Evolutionary conservation across 768 basidiomycete genomes (phyloP), one percentile per base, ranked within the genome.

Genomic region (Scleroderma bovista): DNA sequence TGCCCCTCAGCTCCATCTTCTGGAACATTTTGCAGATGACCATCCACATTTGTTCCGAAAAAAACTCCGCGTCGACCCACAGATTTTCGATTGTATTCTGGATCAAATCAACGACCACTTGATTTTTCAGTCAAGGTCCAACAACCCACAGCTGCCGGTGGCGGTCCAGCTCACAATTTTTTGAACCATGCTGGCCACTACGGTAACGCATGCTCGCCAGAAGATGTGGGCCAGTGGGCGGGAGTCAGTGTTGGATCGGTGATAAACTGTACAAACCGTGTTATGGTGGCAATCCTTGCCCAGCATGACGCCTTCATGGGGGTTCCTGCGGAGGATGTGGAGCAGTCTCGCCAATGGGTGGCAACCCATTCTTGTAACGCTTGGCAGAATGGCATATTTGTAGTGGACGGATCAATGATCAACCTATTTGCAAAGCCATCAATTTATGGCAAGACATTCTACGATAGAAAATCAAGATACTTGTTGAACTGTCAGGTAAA

Each of bases 371-470:
- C 68, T 1, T 75, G 73, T 47, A 15, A 36, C 1, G 60, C 52
- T 0, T 75, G 70, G 72, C 40, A 64, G 1, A 38, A 70, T 47
- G 69, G 71, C 0, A 72, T 65, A 62, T 63, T 61, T 36, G 47
- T 71, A 46, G 68, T 72, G 33, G 71, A 75, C 55, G 70, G 72
- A 0, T 73, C 71, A 9, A 10, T 33, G 1, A n/a, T 52, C 3
- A 52, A 52, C 9, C 17, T 52, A 6, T 60, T 55, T 43, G 16
- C 37, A 47, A 47, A 47, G 32, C 51, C 39, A 5, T 31, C 38
- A 15, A 1, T 33, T 12, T 33, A 47, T 26, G 39, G 39, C 6
- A 20, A 52, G 9, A 33, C 19, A n/a, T 52, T 52, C 24, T 59
- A 55, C 49, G 51, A 53, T 42, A 59, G 57, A 37, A 52, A 52